Conservation (phyloP, 805 yeast genomes). For the Cyberlindnera galapagoensis region DNA sequence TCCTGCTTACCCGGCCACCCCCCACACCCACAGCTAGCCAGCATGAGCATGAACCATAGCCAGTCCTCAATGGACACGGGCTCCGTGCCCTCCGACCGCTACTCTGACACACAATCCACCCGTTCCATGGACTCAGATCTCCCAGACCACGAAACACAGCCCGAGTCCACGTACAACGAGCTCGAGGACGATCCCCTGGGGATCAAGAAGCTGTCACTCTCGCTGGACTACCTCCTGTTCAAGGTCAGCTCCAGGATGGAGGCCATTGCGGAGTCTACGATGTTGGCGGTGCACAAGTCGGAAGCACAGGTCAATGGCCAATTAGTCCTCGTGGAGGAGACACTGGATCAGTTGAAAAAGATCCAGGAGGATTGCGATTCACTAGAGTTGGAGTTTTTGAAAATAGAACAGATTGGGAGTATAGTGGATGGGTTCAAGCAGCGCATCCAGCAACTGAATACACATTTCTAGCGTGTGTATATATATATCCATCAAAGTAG, state of each 20-base stretch:
- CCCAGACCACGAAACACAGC: not conserved
- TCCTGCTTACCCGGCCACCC: too few relatives aligned
- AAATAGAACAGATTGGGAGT: conserved; percentile 39
- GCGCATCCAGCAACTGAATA: conserved; percentile 32
- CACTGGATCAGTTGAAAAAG: conserved; percentile 33
- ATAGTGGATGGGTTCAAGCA: conserved; percentile 36
- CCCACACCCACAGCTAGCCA: too few relatives aligned
- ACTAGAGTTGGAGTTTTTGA: conserved; percentile 43
- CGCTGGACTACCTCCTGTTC: conserved; percentile 58
- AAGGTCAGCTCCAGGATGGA: conserved; percentile 53
- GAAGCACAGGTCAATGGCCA: conserved; percentile 16
- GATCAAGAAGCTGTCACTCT: conserved; percentile 50
- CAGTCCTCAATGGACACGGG: not conserved
- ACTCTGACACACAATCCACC: not conserved
- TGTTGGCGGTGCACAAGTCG: conserved; percentile 21
- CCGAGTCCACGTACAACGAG: conserved; percentile 12
- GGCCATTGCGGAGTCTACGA: conserved; percentile 39
- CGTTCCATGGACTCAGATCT: not conserved
- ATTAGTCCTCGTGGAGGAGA: conserved; percentile 29
- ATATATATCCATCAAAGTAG: not conserved
- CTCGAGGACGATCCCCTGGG: conserved; percentile 53
- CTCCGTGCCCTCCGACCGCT: conserved; percentile 1
- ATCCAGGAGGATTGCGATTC: conserved; percentile 40
- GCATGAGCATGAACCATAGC: too few relatives aligned
- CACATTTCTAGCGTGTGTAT: conserved; percentile 3